Conservation (phyloP, 371 early-diverging fungal species). For the Rhizopus arrhizus region DNA sequence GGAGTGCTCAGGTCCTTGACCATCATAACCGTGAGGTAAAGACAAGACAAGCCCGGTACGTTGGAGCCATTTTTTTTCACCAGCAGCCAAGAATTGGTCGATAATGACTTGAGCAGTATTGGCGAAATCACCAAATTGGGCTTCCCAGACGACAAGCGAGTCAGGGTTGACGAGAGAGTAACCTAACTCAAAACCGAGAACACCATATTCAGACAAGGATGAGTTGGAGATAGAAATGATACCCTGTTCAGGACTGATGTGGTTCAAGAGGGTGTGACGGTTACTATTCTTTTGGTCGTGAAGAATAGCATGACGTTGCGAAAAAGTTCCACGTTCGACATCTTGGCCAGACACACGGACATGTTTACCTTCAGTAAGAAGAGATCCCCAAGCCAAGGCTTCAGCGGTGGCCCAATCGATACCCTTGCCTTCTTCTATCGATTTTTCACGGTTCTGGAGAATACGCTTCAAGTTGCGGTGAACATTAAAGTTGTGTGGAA, state of each 20-base stretch:
- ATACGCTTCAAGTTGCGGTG: slow-evolving; percentile 89
- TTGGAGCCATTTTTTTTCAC: slow-evolving; percentile 97
- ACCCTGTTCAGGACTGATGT: slow-evolving; percentile 82
- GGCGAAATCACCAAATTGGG: slow-evolving; percentile 97
- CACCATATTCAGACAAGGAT: slow-evolving; percentile 94
- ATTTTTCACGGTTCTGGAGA: slow-evolving; percentile 81
- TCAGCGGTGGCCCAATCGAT: slow-evolving; percentile 98
- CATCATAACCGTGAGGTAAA: slow-evolving; percentile 97
- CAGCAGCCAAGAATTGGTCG: slow-evolving; percentile 94
- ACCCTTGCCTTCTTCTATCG: slow-evolving; percentile 71
- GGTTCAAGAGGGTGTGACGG: slow-evolving; percentile 78
- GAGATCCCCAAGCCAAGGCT: slow-evolving; percentile 89
- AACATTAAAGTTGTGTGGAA: slow-evolving; percentile 84
- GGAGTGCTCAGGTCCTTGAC: slow-evolving; percentile 97
- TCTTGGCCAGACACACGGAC: slow-evolving; percentile 70
- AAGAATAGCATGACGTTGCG: slow-evolving; percentile 94
- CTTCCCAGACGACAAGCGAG: slow-evolving; percentile 95
- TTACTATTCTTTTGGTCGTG: slow-evolving; percentile 86
- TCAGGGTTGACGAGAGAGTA: slow-evolving; percentile 93
- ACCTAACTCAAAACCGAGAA: slow-evolving; percentile 95
- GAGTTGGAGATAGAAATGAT: slow-evolving; percentile 91
- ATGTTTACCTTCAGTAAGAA: slow-evolving; percentile 65
- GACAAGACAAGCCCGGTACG: slow-evolving; percentile 90
- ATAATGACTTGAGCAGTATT: slow-evolving; percentile 97
- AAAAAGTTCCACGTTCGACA: slow-evolving; percentile 98